These are phyloP conservation scores for Phascolomyces articulosus DNA, from an alignment of 371 early-diverging fungal genomes.

Conservation along the genomic window DNA sequence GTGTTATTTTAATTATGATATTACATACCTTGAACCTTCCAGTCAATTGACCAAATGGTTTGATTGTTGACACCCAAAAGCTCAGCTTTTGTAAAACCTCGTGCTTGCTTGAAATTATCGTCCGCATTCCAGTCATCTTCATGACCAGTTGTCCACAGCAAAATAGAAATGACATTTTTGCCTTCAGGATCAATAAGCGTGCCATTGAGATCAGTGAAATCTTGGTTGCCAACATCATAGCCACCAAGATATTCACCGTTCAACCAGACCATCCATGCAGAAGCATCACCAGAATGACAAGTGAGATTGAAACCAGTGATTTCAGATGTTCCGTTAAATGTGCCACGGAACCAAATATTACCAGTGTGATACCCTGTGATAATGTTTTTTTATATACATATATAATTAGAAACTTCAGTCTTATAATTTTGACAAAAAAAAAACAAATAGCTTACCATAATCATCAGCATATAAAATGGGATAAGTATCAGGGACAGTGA, in stretches of 20 bases:
- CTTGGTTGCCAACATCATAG: conserved; percentile 19
- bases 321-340: conserved; percentile 18
- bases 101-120: conserved; percentile 17
- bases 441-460: conserved; percentile 27
- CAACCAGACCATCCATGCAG: conserved; percentile 25
- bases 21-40: conserved; percentile 20
- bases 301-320: conserved; percentile 22
- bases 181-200: conserved; percentile 13
- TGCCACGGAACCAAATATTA: conserved; percentile 27
- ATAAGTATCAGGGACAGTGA: conserved; percentile 15
- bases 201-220: conserved; percentile 11
- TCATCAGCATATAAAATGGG: conserved; percentile 28
- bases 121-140: conserved; percentile 17
- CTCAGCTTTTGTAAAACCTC: conserved; percentile 19
- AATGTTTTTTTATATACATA: too few relatives aligned
- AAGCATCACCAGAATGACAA: conserved; percentile 18
- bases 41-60: conserved; percentile 10
- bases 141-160: conserved; percentile 27
- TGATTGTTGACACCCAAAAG: conserved; percentile 9
- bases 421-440: too few relatives aligned
- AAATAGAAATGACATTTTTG: conserved; percentile 20
- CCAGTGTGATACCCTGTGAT: conserved; percentile 24
- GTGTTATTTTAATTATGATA: neutral
- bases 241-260: conserved; percentile 31
- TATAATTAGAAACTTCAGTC: too few relatives aligned